Conservation (phyloP, 1,284 basidiomycete species). For the Leccinum cinnamomeum region DNA sequence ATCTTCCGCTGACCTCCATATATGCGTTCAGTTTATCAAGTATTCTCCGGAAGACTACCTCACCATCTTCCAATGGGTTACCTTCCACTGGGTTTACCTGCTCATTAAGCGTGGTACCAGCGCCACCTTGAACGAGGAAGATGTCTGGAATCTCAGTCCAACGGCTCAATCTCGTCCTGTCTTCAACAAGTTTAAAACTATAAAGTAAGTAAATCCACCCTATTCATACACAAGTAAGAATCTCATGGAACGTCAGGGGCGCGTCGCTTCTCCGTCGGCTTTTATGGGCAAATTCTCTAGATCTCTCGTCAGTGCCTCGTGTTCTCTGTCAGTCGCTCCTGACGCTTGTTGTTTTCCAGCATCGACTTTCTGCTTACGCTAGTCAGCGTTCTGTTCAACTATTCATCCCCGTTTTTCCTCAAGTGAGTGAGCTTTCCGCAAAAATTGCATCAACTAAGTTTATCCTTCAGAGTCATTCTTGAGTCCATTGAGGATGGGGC, state of each 20-base stretch:
- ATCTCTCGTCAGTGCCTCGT: conserved; percentile 51
- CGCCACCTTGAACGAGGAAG: conserved; percentile 53
- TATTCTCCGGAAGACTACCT: conserved; percentile 64
- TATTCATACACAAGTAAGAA: not conserved
- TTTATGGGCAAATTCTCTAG: conserved; percentile 68
- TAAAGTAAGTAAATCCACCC: conserved; percentile 35
- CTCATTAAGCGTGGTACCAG: conserved; percentile 53
- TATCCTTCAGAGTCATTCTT: conserved; percentile 38
- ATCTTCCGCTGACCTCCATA: not conserved
- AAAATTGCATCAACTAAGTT: not conserved
- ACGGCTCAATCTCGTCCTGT: conserved; percentile 54
- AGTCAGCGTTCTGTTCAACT: conserved; percentile 55
- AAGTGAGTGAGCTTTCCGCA: conserved; percentile 20
- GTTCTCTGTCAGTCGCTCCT: not conserved
- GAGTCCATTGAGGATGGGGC: conserved; percentile 24
- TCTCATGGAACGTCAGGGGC: conserved; percentile 30
- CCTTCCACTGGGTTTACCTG: conserved; percentile 65
- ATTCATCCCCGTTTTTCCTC: conserved; percentile 54
- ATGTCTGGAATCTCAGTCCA: conserved; percentile 59
- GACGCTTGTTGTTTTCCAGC: conserved; percentile 24
- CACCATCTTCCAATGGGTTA: conserved; percentile 65
- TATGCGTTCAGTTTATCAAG: conserved; percentile 38
- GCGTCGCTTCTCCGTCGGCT: conserved; percentile 63
- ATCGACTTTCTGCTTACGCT: conserved; percentile 68
- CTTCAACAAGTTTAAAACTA: conserved; percentile 45